These are phyloP conservation scores for Mycena venus DNA, from an alignment of 768 basidiomycete species.

Conservation along the genomic window DNA sequence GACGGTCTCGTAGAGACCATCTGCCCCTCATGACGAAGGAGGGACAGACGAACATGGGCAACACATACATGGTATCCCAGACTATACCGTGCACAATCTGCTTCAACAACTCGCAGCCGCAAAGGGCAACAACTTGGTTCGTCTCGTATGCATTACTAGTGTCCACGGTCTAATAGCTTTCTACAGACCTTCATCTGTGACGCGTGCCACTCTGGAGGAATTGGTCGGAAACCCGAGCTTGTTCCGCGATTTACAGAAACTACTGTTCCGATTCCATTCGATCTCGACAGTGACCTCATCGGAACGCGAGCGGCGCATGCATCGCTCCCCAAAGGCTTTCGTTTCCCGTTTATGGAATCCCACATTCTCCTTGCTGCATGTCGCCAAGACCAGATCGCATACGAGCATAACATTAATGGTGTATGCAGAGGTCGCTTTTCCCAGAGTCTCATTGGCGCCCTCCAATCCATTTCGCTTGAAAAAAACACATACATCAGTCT, in stretches of 20 bases:
- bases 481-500: not conserved
- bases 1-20: slow-evolving; percentile 11
- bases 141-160: not conserved
- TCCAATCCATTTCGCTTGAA: not conserved
- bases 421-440: not conserved
- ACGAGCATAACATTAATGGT: not conserved
- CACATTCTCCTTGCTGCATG: slow-evolving; percentile 5
- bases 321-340: not conserved
- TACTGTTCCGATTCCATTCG: not conserved
- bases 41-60: not conserved
- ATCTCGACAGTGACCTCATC: slow-evolving; percentile 2
- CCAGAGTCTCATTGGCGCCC: not conserved
- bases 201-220: slow-evolving; percentile 4
- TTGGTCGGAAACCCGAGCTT: not conserved
- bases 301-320: not conserved
- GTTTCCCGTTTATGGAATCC: not conserved
- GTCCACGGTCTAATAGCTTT: not conserved
- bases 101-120: not conserved
- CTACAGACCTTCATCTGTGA: slow-evolving; percentile 5
- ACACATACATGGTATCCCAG: slow-evolving; percentile 8
- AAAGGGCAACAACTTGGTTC: slow-evolving; percentile 20
- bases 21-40: slow-evolving; percentile 19
- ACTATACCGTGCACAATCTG: slow-evolving; percentile 1
- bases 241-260: not conserved
- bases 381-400: not conserved